These are phyloP conservation scores for Trichomonas tenax DNA, from an alignment of 208 protist genomes.

Conservation along the genomic window DNA sequence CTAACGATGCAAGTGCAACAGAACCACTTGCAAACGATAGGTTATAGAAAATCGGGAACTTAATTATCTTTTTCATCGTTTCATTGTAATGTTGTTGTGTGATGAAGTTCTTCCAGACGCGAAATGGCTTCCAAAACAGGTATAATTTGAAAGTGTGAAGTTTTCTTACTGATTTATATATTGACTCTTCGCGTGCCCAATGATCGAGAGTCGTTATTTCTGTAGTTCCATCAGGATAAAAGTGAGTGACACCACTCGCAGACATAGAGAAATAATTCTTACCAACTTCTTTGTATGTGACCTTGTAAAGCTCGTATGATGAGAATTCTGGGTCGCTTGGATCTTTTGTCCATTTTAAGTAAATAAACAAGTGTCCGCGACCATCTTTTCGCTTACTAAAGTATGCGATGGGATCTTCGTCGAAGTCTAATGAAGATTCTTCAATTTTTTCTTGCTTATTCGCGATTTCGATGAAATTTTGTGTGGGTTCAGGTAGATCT, in stretches of 20 bases:
- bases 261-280: background rate
- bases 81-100: background rate
- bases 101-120: background rate
- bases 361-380: background rate
- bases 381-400: conserved; percentile 12
- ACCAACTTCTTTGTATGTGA: background rate
- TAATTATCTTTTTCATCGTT: background rate
- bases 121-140: background rate
- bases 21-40: background rate
- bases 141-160: background rate
- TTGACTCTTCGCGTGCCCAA: background rate
- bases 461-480: background rate
- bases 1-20: background rate
- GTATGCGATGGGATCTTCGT: conserved; percentile 16
- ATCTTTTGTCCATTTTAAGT: background rate
- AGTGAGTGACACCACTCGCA: background rate
- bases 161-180: conserved; percentile 6
- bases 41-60: background rate
- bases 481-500: background rate
- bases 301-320: background rate
- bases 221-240: background rate
- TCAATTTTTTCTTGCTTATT: background rate
- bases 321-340: background rate
- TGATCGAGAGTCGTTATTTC: background rate
- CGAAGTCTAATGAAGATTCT: background rate